A percentile compares a stretch with the other conserved stretches of the same genome.
Evolutionary conservation across 2,329 filamentous ascomycete genomes (phyloP).

Genomic region (Cladophialophora immunda): DNA sequence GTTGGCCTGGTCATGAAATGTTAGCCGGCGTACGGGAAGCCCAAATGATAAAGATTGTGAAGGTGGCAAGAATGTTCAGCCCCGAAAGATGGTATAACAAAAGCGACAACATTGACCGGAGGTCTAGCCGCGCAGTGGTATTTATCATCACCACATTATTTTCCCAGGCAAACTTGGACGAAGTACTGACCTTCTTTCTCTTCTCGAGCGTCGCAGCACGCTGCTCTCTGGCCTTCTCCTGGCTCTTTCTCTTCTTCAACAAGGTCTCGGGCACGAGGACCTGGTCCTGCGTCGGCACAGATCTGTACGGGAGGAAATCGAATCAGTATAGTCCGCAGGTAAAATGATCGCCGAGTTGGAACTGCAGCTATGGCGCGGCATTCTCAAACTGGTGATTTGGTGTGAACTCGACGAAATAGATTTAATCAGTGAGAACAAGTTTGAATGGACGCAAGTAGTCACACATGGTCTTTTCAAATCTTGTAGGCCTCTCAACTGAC

Average conservation of each 20-base stretch:
- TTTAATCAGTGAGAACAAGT: conserved; percentile 76
- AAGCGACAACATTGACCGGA: conserved; percentile 93
- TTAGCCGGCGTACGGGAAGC: conserved; percentile 45
- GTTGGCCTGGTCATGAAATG: conserved; percentile 73
- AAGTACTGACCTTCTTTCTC: conserved; percentile 82
- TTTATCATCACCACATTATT: conserved; percentile 79
- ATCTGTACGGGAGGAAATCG: conserved; percentile 63
- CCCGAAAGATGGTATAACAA: conserved; percentile 97
- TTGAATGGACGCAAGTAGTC: conserved; percentile 22
- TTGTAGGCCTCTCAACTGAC: conserved; percentile 73
- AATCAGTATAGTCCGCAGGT: conserved; percentile 82
- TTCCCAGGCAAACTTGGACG: conserved; percentile 41
- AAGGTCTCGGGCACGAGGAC: conserved; percentile 98
- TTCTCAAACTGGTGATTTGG: conserved; percentile 76
- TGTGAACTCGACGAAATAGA: conserved; percentile 78
- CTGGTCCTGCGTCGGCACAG: conserved; percentile 92
- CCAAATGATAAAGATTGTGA: conserved; percentile 7
- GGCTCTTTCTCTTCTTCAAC: conserved; percentile 99
- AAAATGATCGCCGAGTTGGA: conserved; percentile 83
- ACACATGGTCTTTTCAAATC: conserved; percentile 39
- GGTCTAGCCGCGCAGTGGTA: conserved; percentile 92
- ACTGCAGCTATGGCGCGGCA: conserved; percentile 90
- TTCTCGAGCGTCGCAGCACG: conserved; percentile 80
- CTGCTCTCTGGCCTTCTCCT: conserved; percentile 98
- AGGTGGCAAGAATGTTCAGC: conserved; percentile 67